A percentile compares a stretch with the other conserved stretches of the same genome.
Conservation (phyloP, 805 yeast species). For the Helenozyma baotianmanensis region DNA sequence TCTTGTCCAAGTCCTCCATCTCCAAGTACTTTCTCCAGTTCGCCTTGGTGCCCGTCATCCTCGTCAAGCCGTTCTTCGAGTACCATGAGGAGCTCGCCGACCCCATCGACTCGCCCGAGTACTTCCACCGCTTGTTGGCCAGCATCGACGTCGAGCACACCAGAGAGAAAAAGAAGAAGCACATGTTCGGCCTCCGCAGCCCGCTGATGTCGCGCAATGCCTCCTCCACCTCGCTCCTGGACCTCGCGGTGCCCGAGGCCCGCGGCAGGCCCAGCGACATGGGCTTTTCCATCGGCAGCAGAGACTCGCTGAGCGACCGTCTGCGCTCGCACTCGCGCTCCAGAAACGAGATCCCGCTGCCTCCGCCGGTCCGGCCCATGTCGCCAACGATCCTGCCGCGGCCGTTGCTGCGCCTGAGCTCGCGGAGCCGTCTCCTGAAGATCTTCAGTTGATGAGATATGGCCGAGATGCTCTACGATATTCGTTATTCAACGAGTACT, state of each 20-base stretch:
- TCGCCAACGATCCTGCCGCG: no score
- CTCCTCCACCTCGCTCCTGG: conserved; percentile 11
- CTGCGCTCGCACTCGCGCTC: conserved; percentile 3
- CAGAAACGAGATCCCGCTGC: no score
- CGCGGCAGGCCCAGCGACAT: conserved; percentile 6
- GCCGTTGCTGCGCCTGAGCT: no score
- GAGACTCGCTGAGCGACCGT: conserved; percentile 4
- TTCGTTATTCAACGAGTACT: no score
- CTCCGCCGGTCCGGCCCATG: no score
- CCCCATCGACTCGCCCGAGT: conserved; percentile 31
- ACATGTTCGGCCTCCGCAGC: conserved; percentile 10
- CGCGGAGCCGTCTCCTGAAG: no score
- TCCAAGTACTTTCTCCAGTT: conserved; percentile 39
- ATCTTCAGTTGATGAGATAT: no score
- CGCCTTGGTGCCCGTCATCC: conserved; percentile 41
- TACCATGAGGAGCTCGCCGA: conserved; percentile 24
- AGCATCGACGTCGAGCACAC: conserved; percentile 19
- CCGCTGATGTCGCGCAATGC: conserved; percentile 11
- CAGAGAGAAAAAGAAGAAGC: conserved; percentile 15
- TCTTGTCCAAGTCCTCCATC: conserved; percentile 31
- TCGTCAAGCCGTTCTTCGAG: conserved; percentile 37
- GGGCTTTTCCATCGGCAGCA: conserved; percentile 4
- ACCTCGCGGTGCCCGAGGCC: conserved; percentile 3
- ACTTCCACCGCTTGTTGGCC: conserved; percentile 33
- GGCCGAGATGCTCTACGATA: no score